A percentile compares a stretch with the other conserved stretches of the same genome.
Conservation (phyloP, 164 flowering plant species). For the Echeveria elegans region DNA sequence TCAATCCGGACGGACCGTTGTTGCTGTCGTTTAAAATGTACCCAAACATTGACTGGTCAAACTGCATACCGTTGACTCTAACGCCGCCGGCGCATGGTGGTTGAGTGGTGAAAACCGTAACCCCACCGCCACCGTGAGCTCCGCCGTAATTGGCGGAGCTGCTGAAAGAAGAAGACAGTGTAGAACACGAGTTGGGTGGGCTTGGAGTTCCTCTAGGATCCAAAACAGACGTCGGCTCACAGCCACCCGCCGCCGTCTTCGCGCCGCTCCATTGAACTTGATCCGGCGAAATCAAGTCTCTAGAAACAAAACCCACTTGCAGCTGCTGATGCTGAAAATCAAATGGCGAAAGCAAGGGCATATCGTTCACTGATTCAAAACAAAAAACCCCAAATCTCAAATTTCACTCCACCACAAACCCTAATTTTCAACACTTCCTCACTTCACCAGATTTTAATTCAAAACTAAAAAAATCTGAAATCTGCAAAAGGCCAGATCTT, state of each 20-base stretch:
- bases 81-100: conserved; percentile 33
- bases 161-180: conserved; percentile 60
- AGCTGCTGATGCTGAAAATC: background rate
- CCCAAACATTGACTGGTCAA: conserved; percentile 60
- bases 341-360: conserved; percentile 67
- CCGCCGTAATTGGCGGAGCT: conserved; percentile 28
- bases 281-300: no score
- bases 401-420: background rate
- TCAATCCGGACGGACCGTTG: background rate
- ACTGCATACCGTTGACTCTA: conserved; percentile 21
- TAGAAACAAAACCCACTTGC: conserved; percentile 8
- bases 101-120: conserved; percentile 42
- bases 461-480: background rate
- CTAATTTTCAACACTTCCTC: background rate
- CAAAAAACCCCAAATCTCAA: background rate
- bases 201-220: conserved; percentile 64
- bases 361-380: conserved; percentile 76
- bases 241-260: background rate
- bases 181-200: conserved; percentile 64
- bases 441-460: background rate
- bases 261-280: background rate
- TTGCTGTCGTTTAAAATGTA: conserved; percentile 50
- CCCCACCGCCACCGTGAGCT: conserved; percentile 20
- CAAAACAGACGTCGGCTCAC: conserved; percentile 74
- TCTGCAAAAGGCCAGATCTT: background rate